Conservation (phyloP, 2,329 filamentous ascomycete genomes). For the Monosporascus sp. region DNA sequence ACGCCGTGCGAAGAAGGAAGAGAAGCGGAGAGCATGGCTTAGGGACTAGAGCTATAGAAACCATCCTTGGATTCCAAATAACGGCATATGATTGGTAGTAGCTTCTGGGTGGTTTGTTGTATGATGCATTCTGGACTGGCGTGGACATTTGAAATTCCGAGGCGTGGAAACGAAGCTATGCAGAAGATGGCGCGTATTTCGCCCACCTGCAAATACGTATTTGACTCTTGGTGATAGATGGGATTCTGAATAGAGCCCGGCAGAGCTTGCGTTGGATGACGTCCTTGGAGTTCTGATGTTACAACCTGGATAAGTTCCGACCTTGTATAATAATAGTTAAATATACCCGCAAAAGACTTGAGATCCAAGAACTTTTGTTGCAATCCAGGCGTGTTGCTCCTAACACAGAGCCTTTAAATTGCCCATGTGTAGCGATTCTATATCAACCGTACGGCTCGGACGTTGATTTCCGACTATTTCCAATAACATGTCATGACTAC, state of each 20-base stretch:
- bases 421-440: no score
- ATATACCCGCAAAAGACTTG: not conserved
- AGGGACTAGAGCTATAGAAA: slow-evolving; percentile 57
- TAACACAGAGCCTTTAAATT: no score
- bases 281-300: no score
- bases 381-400: no score
- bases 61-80: not conserved
- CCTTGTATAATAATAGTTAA: not conserved
- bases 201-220: not conserved
- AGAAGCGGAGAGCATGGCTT: slow-evolving; percentile 89
- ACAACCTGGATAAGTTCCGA: not conserved
- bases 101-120: not conserved
- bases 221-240: not conserved
- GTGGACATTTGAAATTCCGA: not conserved
- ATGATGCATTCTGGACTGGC: not conserved
- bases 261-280: not conserved
- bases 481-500: not conserved
- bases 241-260: not conserved
- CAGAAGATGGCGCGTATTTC: no score
- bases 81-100: not conserved
- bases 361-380: not conserved
- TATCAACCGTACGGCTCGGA: no score
- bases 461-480: not conserved
- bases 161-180: not conserved
- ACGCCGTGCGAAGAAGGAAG: slow-evolving; percentile 82